These are phyloP conservation scores for Tricholoma bakamatsutake DNA, from an alignment of 768 basidiomycete genomes.

Conservation along the genomic window DNA sequence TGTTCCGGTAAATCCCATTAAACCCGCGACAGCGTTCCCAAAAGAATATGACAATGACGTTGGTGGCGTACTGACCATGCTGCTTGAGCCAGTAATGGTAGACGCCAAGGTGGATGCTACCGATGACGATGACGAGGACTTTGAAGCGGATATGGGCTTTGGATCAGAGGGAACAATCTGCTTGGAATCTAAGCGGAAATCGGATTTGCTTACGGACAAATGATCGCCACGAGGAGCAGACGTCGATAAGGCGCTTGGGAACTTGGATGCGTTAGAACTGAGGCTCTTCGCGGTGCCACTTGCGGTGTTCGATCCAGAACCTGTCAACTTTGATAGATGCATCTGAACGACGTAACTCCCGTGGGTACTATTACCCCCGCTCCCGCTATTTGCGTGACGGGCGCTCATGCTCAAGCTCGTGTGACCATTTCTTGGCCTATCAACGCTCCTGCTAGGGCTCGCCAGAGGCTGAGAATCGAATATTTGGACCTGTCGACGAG, in stretches of 20 bases:
- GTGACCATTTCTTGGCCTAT: conserved; percentile 23
- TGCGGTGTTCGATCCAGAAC: conserved; percentile 17
- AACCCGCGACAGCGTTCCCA: conserved; percentile 36
- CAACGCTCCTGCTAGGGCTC: conserved; percentile 42
- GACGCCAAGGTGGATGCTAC: conserved; percentile 37
- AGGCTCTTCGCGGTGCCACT: conserved; percentile 28
- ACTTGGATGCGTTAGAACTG: conserved; percentile 36
- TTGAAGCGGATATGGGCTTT: conserved; percentile 26
- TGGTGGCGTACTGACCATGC: conserved; percentile 49
- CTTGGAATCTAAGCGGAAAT: conserved; percentile 9
- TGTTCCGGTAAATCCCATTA: conserved; percentile 30
- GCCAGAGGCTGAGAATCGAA: conserved; percentile 77
- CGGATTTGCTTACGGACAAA: conserved; percentile 1
- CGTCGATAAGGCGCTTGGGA: conserved; percentile 32
- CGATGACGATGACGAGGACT: conserved; percentile 51
- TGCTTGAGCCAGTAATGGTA: conserved; percentile 33
- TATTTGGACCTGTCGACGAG: conserved; percentile 69
- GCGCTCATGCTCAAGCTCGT: conserved; percentile 24
- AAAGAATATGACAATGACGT: conserved; percentile 48
- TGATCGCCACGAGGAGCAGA: conserved; percentile 16
- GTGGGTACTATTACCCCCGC: conserved; percentile 32
- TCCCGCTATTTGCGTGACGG: conserved; percentile 24
- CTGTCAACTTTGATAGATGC: conserved; percentile 30
- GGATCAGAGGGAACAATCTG: conserved; percentile 11
- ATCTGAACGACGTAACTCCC: conserved; percentile 38